phyloP scores from a whole-genome alignment of 1,139 yeast genomes.

The Taiozyma sp. region DNA sequence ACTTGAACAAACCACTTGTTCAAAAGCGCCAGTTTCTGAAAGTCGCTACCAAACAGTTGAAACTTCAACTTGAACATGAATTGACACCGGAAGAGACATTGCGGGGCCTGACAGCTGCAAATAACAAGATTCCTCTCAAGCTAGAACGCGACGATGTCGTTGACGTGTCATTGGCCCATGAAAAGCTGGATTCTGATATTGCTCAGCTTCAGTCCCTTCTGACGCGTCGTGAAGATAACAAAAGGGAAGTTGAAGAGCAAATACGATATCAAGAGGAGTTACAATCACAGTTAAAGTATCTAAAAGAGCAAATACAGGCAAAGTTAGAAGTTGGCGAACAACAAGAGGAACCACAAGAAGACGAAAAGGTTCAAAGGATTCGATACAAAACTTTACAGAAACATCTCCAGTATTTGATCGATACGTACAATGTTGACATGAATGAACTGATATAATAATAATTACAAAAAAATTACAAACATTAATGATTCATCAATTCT shows the following conservation, averaged over 20 bases:
- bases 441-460: background rate
- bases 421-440: background rate
- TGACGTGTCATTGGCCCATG: slow-evolving; percentile 17
- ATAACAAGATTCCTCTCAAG: slow-evolving; percentile 16
- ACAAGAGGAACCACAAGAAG: background rate
- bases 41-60: background rate
- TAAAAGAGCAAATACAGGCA: background rate
- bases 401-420: background rate
- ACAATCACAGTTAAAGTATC: background rate
- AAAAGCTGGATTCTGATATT: slow-evolving; percentile 13
- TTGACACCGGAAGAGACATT: background rate
- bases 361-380: background rate
- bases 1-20: slow-evolving; percentile 7
- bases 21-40: slow-evolving; percentile 7
- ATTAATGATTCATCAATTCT: background rate
- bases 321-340: background rate
- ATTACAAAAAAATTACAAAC: background rate
- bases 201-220: slow-evolving; percentile 7
- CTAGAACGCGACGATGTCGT: slow-evolving; percentile 21
- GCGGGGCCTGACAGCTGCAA: slow-evolving; percentile 7
- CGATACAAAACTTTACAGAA: slow-evolving; percentile 10
- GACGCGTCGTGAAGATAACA: background rate
- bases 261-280: slow-evolving; percentile 1
- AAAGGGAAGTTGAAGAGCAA: background rate
- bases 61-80: slow-evolving; percentile 1